Conservation (phyloP, 2,329 filamentous ascomycete species). For the Septoria linicola region DNA sequence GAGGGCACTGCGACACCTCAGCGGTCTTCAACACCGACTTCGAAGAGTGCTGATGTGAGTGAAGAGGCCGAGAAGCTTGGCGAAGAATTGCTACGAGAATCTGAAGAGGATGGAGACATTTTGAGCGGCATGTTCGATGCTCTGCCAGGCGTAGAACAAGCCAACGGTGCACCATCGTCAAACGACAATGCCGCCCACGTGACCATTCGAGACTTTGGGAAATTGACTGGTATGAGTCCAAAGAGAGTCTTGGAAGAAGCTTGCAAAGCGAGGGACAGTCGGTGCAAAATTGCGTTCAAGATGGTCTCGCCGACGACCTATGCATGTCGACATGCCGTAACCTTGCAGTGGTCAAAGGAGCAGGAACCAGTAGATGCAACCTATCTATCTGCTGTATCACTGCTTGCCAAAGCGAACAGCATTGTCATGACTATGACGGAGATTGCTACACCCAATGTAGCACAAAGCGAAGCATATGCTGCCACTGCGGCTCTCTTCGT, state of each 20-base stretch:
- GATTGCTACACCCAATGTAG: conserved; percentile 69
- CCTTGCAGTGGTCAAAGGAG: conserved; percentile 74
- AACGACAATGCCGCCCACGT: conserved; percentile 45
- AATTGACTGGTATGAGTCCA: conserved; percentile 73
- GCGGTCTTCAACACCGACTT: neutral
- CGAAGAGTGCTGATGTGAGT: conserved; percentile 49
- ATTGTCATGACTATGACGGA: conserved; percentile 70
- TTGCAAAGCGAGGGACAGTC: conserved; percentile 77
- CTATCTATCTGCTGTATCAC: conserved; percentile 45
- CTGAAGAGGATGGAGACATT: conserved; percentile 55
- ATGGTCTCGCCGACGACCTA: conserved; percentile 71
- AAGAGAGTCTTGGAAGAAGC: conserved; percentile 78
- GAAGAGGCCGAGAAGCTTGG: conserved; percentile 45
- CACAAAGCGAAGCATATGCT: conserved; percentile 84
- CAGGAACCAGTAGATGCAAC: conserved; percentile 51
- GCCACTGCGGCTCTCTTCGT: conserved; percentile 80
- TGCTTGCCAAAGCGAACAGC: conserved; percentile 46
- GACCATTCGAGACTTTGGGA: conserved; percentile 78
- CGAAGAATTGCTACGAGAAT: conserved; percentile 34
- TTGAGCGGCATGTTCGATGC: conserved; percentile 59
- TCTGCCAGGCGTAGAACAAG: conserved; percentile 33
- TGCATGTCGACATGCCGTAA: conserved; percentile 71
- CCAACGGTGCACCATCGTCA: conserved; percentile 37
- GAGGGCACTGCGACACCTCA: conserved; percentile 14
- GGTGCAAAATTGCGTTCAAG: conserved; percentile 65